A percentile compares a stretch with the other conserved stretches of the same genome.
These are phyloP conservation scores for Wakefieldia striispora DNA, from an alignment of 768 basidiomycete species.

Conservation along the genomic window DNA sequence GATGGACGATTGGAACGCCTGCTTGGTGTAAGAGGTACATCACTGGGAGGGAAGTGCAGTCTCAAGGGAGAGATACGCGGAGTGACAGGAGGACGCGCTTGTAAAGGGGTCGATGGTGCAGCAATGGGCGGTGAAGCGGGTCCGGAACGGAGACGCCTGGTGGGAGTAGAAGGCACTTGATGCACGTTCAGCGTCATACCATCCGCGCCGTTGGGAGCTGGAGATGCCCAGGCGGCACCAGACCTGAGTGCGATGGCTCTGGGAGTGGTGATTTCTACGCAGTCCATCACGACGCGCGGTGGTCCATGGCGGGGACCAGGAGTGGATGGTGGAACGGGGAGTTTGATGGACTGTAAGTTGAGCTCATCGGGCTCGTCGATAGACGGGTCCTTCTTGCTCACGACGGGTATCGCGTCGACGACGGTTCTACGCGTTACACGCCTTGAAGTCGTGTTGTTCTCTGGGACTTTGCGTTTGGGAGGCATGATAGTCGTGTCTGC, in stretches of 20 bases:
- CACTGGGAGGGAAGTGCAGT: background rate
- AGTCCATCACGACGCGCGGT: constrained; percentile 30
- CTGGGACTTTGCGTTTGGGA: constrained; percentile 45
- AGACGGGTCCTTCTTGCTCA: background rate
- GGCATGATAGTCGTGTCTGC: constrained; percentile 27
- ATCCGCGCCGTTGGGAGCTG: background rate
- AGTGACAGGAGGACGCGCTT: constrained; percentile 10
- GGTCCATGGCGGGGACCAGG: constrained; percentile 18
- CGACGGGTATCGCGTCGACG: constrained; percentile 3
- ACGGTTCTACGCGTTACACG: constrained; percentile 30
- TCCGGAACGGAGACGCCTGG: constrained; percentile 3
- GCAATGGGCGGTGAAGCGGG: background rate
- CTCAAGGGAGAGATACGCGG: constrained; percentile 20
- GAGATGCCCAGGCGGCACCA: constrained; percentile 10
- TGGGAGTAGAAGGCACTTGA: constrained; percentile 20
- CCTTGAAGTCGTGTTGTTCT: constrained; percentile 28
- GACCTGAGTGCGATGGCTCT: constrained; percentile 7
- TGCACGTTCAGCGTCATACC: background rate
- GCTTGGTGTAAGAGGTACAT: constrained; percentile 17
- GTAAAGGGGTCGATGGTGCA: constrained; percentile 15
- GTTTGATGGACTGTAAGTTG: constrained; percentile 18
- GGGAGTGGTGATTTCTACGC: constrained; percentile 31
- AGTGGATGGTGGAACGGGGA: constrained; percentile 16
- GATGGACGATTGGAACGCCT: constrained; percentile 6
- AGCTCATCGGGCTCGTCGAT: constrained; percentile 29